Percentiles rank a stretch among this genome's conserved stretches.
phyloP scores from a whole-genome alignment of 495 filamentous ascomycete genomes.

The Neurospora sp. region DNA sequence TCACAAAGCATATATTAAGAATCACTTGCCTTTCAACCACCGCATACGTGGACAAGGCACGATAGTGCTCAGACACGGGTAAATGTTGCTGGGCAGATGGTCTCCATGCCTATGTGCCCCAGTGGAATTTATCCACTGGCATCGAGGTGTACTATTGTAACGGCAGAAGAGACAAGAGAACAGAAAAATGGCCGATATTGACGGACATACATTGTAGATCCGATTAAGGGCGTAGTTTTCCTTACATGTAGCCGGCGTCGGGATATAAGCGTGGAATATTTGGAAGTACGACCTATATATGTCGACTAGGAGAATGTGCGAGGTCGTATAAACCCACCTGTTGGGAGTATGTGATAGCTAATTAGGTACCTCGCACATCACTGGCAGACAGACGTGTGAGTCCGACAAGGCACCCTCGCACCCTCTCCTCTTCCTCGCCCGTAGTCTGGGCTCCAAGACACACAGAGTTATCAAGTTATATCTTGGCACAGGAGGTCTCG shows the following conservation, averaged over 20 bases:
- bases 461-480: not conserved
- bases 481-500: not conserved
- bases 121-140: not conserved
- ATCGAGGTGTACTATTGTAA: not conserved
- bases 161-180: not conserved
- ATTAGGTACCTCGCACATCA: not conserved
- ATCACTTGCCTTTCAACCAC: not conserved
- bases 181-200: not conserved
- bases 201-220: not conserved
- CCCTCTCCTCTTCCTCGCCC: not conserved
- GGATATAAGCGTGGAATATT: not conserved
- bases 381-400: not conserved
- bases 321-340: not conserved
- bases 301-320: not conserved
- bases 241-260: not conserved
- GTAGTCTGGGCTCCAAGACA: not conserved
- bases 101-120: not conserved
- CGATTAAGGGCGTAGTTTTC: not conserved
- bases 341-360: not conserved
- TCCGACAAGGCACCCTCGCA: not conserved
- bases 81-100: not conserved
- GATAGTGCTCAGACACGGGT: not conserved
- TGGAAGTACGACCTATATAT: not conserved
- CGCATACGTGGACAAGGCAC: not conserved
- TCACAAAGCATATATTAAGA: not conserved